phyloP scores from a whole-genome alignment of 2,329 filamentous ascomycete genomes.

The Aspergillus fumigatiaffinis region DNA sequence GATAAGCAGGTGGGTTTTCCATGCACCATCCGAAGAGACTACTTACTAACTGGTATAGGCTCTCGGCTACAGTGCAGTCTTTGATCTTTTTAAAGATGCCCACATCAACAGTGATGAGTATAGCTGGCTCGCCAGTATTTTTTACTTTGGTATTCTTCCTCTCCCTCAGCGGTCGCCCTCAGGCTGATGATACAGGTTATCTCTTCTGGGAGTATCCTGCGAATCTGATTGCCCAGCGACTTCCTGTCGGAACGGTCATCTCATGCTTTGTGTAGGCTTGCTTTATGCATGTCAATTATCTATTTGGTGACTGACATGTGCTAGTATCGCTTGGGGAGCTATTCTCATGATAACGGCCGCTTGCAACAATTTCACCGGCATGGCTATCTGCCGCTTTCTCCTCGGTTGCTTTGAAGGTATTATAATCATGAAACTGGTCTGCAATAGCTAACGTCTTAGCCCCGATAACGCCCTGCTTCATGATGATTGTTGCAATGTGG shows the following conservation, averaged over 20 bases:
- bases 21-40: not conserved
- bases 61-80: slow-evolving; percentile 53
- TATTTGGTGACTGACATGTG: not conserved
- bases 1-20: slow-evolving; percentile 42
- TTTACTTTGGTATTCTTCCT: slow-evolving; percentile 46
- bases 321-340: slow-evolving; percentile 39
- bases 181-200: slow-evolving; percentile 19
- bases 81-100: slow-evolving; percentile 51
- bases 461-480: slow-evolving; percentile 47
- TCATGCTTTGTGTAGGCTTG: slow-evolving; percentile 10
- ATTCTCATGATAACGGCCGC: slow-evolving; percentile 45
- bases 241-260: slow-evolving; percentile 17
- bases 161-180: not conserved
- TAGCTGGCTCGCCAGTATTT: slow-evolving; percentile 54
- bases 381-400: slow-evolving; percentile 45
- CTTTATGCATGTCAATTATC: no score
- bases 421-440: not conserved
- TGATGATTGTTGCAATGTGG: slow-evolving; percentile 51
- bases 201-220: slow-evolving; percentile 44
- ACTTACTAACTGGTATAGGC: slow-evolving; percentile 31
- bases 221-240: slow-evolving; percentile 30
- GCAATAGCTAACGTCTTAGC: slow-evolving; percentile 19
- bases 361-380: slow-evolving; percentile 39
- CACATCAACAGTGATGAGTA: slow-evolving; percentile 44
- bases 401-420: slow-evolving; percentile 44